Evolutionary conservation across 768 basidiomycete species (phyloP).

Genomic region (Artomyces pyxidatus): DNA sequence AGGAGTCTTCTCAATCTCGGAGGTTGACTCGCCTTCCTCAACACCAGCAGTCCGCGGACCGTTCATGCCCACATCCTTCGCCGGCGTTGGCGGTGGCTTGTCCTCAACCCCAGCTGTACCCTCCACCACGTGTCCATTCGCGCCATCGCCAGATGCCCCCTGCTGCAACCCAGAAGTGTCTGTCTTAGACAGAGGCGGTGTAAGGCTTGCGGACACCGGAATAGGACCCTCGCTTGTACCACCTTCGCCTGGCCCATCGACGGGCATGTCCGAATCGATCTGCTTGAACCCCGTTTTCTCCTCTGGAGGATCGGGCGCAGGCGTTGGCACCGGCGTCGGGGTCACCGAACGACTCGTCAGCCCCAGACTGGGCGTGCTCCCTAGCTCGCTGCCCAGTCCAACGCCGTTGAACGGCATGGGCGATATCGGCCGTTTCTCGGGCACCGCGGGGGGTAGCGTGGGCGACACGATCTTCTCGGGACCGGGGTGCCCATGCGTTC

Average conservation of each 20-base stretch:
- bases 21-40: too few relatives aligned
- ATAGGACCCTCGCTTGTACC: too few relatives aligned
- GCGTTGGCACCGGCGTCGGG: neutral
- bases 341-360: neutral
- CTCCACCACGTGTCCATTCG: neutral
- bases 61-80: slow-evolving; percentile 5
- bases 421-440: neutral
- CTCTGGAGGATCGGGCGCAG: neutral
- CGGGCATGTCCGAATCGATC: neutral
- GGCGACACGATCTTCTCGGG: neutral
- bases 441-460: neutral
- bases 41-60: too few relatives aligned
- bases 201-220: too few relatives aligned
- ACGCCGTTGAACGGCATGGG: neutral
- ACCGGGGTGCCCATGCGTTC: slow-evolving; percentile 10
- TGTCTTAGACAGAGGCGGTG: neutral
- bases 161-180: neutral
- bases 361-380: neutral
- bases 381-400: neutral
- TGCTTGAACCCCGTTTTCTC: neutral
- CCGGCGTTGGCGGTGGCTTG: slow-evolving; percentile 1
- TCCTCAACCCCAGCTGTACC: too few relatives aligned
- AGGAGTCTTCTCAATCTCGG: too few relatives aligned
- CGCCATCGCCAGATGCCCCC: neutral
- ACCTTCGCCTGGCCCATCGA: neutral